Percentiles rank a stretch among this genome's conserved stretches.
These are phyloP conservation scores for Gaeumannomyces tritici DNA, from an alignment of 2,329 filamentous ascomycete species.

Conservation along the genomic window DNA sequence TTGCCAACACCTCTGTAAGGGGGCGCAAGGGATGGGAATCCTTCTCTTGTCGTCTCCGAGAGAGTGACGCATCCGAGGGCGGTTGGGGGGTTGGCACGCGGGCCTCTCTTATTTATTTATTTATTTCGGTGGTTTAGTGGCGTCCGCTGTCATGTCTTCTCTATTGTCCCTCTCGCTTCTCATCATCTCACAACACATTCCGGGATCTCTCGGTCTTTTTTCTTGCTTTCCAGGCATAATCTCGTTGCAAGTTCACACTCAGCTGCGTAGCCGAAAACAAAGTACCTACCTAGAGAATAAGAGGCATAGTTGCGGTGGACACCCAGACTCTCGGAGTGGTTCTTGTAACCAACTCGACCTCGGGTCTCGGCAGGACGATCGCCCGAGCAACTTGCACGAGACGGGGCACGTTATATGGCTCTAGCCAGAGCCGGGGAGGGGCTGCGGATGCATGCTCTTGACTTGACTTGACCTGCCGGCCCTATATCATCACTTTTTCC, in stretches of 20 bases:
- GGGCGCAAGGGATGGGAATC: not conserved
- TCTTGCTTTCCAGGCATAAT: not conserved
- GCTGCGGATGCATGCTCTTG: not conserved
- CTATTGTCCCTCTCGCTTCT: not conserved
- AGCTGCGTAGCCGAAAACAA: not conserved
- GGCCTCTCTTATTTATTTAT: too few species aligned
- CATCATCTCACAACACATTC: not conserved
- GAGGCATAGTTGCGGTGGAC: conserved; percentile 5
- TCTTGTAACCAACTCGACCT: not conserved
- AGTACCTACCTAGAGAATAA: too few species aligned
- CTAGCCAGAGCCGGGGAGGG: too few species aligned
- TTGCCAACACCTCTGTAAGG: not conserved
- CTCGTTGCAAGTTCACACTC: not conserved
- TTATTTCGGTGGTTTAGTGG: too few species aligned
- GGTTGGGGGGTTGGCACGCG: not conserved
- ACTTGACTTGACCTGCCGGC: too few species aligned
- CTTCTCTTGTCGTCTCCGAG: too few species aligned
- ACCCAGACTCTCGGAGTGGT: not conserved
- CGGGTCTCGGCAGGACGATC: not conserved
- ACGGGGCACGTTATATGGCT: not conserved
- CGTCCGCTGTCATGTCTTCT: not conserved
- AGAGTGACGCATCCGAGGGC: too few species aligned
- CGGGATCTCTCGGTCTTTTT: not conserved
- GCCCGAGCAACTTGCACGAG: not conserved
- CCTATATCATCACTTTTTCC: too few species aligned